Percentiles rank a stretch among this genome's conserved stretches.
phyloP scores from a whole-genome alignment of 2,329 filamentous ascomycete species.

The Penicillium aurantiogriseum region DNA sequence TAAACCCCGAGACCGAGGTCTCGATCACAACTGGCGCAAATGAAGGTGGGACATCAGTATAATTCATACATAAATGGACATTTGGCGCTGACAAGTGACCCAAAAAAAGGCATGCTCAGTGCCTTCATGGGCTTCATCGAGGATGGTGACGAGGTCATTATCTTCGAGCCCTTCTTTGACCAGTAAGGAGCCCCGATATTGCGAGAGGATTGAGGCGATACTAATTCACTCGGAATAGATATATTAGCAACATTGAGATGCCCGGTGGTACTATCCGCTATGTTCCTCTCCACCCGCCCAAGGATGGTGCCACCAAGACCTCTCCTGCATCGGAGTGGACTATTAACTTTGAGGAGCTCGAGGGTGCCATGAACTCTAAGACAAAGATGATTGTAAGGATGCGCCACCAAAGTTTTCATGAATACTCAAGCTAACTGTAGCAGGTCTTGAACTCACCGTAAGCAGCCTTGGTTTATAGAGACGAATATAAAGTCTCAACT shows the following conservation, averaged over 20 bases:
- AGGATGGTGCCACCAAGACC: constrained; percentile 72
- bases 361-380: constrained; percentile 74
- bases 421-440: constrained; percentile 8
- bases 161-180: constrained; percentile 98
- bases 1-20: constrained; percentile 89
- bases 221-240: constrained; percentile 46
- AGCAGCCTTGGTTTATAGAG: constrained; percentile 16
- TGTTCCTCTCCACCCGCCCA: constrained; percentile 88
- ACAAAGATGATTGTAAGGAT: constrained; percentile 88
- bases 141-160: constrained; percentile 89
- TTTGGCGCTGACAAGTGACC: background rate
- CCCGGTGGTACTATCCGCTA: constrained; percentile 92
- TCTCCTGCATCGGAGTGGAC: constrained; percentile 86
- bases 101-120: constrained; percentile 73
- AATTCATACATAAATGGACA: background rate
- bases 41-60: constrained; percentile 39
- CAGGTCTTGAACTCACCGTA: constrained; percentile 53
- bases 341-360: constrained; percentile 78
- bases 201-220: background rate
- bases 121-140: constrained; percentile 99
- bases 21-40: constrained; percentile 77
- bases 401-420: constrained; percentile 47
- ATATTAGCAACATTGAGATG: constrained; percentile 99
- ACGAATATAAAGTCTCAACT: background rate
- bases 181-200: constrained; percentile 56